Evolutionary conservation across 1,284 basidiomycete species (phyloP).

Genomic region (Singerocomus inundabilis): DNA sequence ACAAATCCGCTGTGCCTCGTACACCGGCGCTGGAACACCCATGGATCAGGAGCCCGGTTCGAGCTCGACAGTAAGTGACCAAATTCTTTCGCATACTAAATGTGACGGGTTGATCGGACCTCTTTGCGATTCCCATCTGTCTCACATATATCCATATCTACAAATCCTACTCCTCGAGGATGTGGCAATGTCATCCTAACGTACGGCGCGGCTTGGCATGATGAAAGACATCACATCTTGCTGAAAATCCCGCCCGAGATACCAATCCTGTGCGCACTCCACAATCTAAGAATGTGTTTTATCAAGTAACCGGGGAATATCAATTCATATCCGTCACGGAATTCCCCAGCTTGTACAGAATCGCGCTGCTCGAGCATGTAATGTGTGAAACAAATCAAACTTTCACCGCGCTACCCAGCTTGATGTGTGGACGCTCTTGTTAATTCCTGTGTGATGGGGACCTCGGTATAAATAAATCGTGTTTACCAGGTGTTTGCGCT

Average conservation of each 20-base stretch:
- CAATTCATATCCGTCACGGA: not conserved
- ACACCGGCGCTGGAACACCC: not conserved
- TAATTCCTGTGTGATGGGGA: not conserved
- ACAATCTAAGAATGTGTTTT: not conserved
- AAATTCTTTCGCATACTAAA: not conserved
- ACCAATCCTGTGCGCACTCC: not conserved
- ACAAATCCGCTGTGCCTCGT: not conserved
- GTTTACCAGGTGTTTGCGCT: not conserved
- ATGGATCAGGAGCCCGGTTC: not conserved
- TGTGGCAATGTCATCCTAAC: not conserved
- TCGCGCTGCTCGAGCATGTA: not conserved
- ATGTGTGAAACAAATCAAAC: not conserved
- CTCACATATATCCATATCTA: not conserved
- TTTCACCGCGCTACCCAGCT: not conserved
- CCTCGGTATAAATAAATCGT: not conserved
- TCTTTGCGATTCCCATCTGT: conserved; percentile 1
- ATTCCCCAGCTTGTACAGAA: not conserved
- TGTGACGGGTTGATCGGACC: not conserved
- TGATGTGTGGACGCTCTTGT: not conserved
- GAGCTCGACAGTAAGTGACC: not conserved
- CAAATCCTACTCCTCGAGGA: not conserved
- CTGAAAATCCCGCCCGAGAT: not conserved
- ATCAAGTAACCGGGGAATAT: not conserved
- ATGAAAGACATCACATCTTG: no score
- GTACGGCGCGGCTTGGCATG: conserved; percentile 6